Evolutionary conservation across 768 basidiomycete genomes (phyloP).

Genomic region (Tricholomella constricta): DNA sequence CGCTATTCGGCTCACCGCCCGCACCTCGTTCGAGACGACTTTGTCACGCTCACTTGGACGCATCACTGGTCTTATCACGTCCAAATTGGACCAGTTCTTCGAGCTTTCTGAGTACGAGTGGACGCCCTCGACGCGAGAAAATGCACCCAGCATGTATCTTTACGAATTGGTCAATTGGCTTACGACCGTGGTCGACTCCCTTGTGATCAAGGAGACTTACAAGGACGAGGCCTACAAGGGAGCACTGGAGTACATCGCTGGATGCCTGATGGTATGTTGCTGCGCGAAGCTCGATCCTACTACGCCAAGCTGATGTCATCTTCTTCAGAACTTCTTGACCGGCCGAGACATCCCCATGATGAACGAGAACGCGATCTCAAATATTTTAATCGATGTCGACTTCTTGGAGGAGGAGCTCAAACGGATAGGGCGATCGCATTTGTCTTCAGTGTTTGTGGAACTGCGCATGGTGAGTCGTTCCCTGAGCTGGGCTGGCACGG

Average conservation of each 20-base stretch:
- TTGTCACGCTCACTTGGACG: constrained; percentile 70
- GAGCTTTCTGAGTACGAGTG: constrained; percentile 95
- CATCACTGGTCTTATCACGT: constrained; percentile 80
- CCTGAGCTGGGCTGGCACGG: constrained; percentile 4
- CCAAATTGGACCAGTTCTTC: constrained; percentile 95
- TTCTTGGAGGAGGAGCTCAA: constrained; percentile 89
- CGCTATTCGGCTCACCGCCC: constrained; percentile 67
- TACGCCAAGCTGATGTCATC: neutral
- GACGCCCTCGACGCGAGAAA: constrained; percentile 72
- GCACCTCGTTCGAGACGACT: constrained; percentile 66
- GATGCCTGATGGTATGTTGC: constrained; percentile 78
- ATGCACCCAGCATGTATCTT: constrained; percentile 89
- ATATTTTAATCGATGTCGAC: constrained; percentile 81
- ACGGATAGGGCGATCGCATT: constrained; percentile 68
- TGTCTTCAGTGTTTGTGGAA: constrained; percentile 75
- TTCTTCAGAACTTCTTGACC: constrained; percentile 68
- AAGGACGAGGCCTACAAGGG: constrained; percentile 90
- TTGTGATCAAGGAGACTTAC: constrained; percentile 78
- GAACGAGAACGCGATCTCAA: constrained; percentile 89
- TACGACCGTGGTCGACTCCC: constrained; percentile 92
- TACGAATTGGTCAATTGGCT: constrained; percentile 96
- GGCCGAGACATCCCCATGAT: constrained; percentile 74
- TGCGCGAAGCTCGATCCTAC: neutral
- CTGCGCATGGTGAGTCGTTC: constrained; percentile 65
- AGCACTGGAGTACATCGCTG: constrained; percentile 86